Evolutionary conservation across 768 basidiomycete species (phyloP).

Genomic region (Lyophyllum semitale): DNA sequence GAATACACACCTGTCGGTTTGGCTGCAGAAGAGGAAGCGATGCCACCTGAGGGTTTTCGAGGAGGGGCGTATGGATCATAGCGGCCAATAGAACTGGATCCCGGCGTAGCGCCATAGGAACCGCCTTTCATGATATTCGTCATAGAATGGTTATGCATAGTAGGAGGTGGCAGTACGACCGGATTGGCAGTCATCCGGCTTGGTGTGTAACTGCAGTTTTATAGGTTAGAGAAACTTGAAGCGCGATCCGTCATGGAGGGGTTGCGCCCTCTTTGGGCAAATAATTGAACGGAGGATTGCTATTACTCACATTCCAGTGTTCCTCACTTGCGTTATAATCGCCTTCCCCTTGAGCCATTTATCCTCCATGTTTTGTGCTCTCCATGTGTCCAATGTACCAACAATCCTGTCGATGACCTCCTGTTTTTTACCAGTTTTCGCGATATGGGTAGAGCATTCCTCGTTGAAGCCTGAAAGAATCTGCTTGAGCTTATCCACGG

Average conservation of each 20-base stretch:
- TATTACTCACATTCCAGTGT: conserved; percentile 62
- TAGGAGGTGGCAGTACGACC: conserved; percentile 18
- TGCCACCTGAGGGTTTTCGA: conserved; percentile 40
- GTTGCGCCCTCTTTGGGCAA: not conserved
- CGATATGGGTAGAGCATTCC: conserved; percentile 66
- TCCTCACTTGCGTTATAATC: conserved; percentile 68
- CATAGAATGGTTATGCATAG: conserved; percentile 21
- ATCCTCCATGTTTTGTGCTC: conserved; percentile 53
- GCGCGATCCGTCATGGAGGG: not conserved
- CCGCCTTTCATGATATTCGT: conserved; percentile 29
- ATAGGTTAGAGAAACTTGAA: conserved; percentile 3
- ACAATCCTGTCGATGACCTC: conserved; percentile 82
- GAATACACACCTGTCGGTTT: conserved; percentile 31
- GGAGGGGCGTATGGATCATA: conserved; percentile 73
- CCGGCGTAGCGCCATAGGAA: conserved; percentile 29
- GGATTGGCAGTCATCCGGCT: conserved; percentile 17
- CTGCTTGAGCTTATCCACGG: conserved; percentile 84
- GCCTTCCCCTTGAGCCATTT: conserved; percentile 71
- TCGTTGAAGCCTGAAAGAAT: conserved; percentile 79
- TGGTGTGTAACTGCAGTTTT: conserved; percentile 18
- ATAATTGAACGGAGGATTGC: not conserved
- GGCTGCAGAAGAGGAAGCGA: conserved; percentile 34
- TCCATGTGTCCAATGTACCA: conserved; percentile 60
- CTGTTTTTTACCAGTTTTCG: conserved; percentile 84
- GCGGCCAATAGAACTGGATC: conserved; percentile 40